These are phyloP conservation scores for Cardamine occulta DNA, from an alignment of 345 rosid species.

Conservation along the genomic window DNA sequence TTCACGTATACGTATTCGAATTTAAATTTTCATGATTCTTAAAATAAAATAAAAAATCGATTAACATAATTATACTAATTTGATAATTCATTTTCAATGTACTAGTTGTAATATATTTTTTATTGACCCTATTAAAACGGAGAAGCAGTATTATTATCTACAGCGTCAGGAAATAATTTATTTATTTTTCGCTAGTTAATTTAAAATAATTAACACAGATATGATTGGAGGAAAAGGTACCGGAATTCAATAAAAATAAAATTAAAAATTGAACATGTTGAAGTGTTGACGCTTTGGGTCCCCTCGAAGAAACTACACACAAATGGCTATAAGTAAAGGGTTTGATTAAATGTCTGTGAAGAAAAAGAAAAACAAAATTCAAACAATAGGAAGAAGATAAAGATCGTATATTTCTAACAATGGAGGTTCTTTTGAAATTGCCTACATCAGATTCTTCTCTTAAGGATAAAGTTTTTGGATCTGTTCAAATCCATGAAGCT, in stretches of 20 bases:
- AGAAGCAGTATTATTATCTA: conserved; percentile 30
- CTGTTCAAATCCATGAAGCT: conserved; percentile 42
- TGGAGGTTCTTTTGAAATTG: conserved; percentile 50
- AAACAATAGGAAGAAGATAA: conserved; percentile 34
- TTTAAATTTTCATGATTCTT: not conserved
- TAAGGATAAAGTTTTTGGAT: conserved; percentile 44
- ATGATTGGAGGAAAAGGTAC: conserved; percentile 40
- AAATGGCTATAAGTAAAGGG: conserved; percentile 44
- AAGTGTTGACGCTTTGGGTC: conserved; percentile 71
- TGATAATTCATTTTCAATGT: not conserved
- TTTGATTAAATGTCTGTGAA: conserved; percentile 26
- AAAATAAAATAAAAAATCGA: not conserved
- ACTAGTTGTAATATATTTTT: conserved; percentile 19
- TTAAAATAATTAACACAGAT: conserved; percentile 26
- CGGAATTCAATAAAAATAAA: conserved; percentile 22
- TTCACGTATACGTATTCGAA: not conserved
- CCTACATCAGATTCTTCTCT: conserved; percentile 40
- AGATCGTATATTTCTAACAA: conserved; percentile 23
- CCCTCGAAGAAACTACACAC: conserved; percentile 41
- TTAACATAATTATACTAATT: not conserved
- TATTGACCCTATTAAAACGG: conserved; percentile 22
- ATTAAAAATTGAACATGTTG: conserved; percentile 41
- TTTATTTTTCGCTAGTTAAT: conserved; percentile 10
- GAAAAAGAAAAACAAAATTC: conserved; percentile 3
- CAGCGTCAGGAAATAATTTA: conserved; percentile 25